Evolutionary conservation across 257 asterid species (phyloP).

Genomic region (Scutellaria galericulata): DNA sequence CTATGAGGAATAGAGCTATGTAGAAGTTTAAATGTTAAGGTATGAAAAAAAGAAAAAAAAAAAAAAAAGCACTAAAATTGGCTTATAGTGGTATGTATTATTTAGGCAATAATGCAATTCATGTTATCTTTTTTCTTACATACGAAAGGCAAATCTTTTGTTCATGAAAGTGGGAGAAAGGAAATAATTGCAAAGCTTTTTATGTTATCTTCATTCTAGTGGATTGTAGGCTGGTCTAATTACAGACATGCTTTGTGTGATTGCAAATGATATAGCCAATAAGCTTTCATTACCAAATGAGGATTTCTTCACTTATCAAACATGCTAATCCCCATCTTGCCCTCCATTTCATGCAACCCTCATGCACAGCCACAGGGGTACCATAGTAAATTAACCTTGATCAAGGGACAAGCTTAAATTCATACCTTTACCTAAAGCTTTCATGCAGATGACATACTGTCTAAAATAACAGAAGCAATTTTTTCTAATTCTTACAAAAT

Average conservation of each 20-base stretch:
- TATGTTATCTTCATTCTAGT: conserved; percentile 53
- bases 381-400: conserved; percentile 23
- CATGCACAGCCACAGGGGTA: conserved; percentile 21
- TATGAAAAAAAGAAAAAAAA: not conserved
- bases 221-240: conserved; percentile 67
- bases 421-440: conserved; percentile 24
- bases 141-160: conserved; percentile 30
- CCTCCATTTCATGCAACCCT: conserved; percentile 34
- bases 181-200: conserved; percentile 40
- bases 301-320: not conserved
- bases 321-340: conserved; percentile 29
- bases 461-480: conserved; percentile 27
- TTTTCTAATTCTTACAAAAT: not conserved
- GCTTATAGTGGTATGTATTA: not conserved
- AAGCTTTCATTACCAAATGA: conserved; percentile 32
- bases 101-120: conserved; percentile 31
- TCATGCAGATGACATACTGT: conserved; percentile 17
- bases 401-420: conserved; percentile 32
- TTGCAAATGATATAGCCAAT: conserved; percentile 45
- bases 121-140: conserved; percentile 21
- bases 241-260: conserved; percentile 46
- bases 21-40: not conserved
- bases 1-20: conserved; percentile 27
- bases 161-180: conserved; percentile 46
- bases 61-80: not conserved